Evolutionary conservation across 2,329 filamentous ascomycete species (phyloP).

Genomic region (Fusarium sulawesiense): DNA sequence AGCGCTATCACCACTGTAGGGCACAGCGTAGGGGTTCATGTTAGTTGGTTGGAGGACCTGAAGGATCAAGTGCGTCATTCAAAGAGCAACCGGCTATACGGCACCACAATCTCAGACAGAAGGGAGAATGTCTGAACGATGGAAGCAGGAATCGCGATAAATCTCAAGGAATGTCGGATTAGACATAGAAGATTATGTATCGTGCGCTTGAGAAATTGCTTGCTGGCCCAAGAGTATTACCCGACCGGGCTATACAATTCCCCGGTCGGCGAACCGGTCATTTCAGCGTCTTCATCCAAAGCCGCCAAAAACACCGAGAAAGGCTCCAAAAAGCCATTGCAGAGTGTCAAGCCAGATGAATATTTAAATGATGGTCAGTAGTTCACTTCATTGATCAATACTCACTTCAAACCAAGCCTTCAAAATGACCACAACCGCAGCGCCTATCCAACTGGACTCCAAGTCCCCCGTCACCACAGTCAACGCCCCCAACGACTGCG

Average conservation of each 20-base stretch:
- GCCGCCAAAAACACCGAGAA: background rate
- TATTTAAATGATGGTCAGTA: fast-evolving
- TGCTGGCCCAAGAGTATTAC: fast-evolving
- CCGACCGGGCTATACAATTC: background rate
- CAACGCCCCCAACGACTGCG: conserved; percentile 4
- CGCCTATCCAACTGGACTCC: background rate
- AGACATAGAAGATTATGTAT: background rate
- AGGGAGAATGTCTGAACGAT: background rate
- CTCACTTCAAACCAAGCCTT: background rate
- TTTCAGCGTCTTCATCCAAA: background rate
- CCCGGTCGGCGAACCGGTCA: conserved; percentile 1
- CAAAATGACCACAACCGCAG: background rate
- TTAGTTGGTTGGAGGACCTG: background rate
- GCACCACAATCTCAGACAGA: background rate
- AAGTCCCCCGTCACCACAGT: background rate
- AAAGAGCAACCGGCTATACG: background rate
- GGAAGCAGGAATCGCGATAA: background rate
- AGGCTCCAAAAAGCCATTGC: background rate
- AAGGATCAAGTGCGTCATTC: conserved; percentile 11
- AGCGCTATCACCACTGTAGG: background rate
- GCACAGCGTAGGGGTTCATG: background rate
- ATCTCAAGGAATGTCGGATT: no score
- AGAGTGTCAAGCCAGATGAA: fast-evolving
- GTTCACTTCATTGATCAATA: no score
- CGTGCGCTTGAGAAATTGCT: background rate